phyloP scores from a whole-genome alignment of 2,329 filamentous ascomycete species.

The Xylaria sp. region DNA sequence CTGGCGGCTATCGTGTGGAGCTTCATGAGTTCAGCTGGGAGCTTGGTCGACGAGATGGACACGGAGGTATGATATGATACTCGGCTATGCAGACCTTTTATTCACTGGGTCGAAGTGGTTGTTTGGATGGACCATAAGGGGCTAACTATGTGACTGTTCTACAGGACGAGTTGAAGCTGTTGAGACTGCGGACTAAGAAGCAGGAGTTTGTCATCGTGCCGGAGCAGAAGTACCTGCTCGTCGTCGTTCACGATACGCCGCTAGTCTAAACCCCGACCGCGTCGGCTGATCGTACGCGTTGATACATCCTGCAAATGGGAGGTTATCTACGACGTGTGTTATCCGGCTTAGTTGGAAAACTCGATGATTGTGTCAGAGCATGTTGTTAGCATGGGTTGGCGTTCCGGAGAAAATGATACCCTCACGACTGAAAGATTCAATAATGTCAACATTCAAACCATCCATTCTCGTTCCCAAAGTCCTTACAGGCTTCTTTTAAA shows the following conservation, averaged over 20 bases:
- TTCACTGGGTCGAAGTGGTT: neutral
- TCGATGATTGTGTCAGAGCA: slow-evolving; percentile 5
- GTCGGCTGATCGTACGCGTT: neutral
- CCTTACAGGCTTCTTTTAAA: neutral
- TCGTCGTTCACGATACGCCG: slow-evolving; percentile 78
- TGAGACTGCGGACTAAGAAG: slow-evolving; percentile 75
- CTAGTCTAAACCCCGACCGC: slow-evolving; percentile 44
- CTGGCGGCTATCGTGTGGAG: slow-evolving; percentile 72
- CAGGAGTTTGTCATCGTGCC: slow-evolving; percentile 81
- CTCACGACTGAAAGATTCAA: slow-evolving; percentile 13
- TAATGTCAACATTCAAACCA: slow-evolving; percentile 5
- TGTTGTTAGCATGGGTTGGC: slow-evolving; percentile 20
- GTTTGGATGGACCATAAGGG: neutral
- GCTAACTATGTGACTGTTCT: slow-evolving; percentile 6
- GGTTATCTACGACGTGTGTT: slow-evolving; percentile 1
- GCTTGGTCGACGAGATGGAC: slow-evolving; percentile 67
- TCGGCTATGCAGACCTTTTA: neutral
- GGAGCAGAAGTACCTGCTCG: slow-evolving; percentile 70
- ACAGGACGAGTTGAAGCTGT: slow-evolving; percentile 69
- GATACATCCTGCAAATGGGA: neutral
- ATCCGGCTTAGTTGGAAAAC: neutral
- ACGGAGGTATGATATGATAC: slow-evolving; percentile 53
- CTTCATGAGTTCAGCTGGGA: slow-evolving; percentile 64
- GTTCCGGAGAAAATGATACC: slow-evolving; percentile 29
- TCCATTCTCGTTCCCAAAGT: neutral